These are phyloP conservation scores for Daldinia sp. DNA, from an alignment of 2,329 filamentous ascomycete genomes.

Conservation along the genomic window DNA sequence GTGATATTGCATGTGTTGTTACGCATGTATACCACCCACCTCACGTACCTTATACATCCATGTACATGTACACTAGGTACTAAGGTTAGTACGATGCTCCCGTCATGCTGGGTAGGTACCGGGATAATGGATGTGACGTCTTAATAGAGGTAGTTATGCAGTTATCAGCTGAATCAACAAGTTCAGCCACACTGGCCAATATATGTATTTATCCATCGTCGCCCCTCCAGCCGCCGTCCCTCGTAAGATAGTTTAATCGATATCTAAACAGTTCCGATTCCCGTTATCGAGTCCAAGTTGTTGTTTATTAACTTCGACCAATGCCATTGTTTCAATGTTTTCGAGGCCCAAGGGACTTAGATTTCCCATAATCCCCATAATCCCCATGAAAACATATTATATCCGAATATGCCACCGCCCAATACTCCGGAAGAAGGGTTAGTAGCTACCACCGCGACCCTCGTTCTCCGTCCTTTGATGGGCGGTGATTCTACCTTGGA, in stretches of 20 bases:
- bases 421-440: constrained; percentile 49
- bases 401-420: constrained; percentile 46
- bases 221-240: constrained; percentile 12
- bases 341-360: constrained; percentile 19
- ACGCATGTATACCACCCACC: background rate
- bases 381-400: constrained; percentile 8
- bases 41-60: background rate
- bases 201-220: constrained; percentile 12
- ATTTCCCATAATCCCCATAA: constrained; percentile 16
- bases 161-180: background rate
- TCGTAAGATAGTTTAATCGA: background rate
- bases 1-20: background rate
- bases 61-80: too few species aligned
- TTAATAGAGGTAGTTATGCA: constrained; percentile 7
- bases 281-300: background rate
- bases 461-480: constrained; percentile 41
- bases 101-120: constrained; percentile 1
- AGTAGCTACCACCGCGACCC: constrained; percentile 35
- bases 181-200: background rate
- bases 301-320: background rate
- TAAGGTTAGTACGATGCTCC: background rate
- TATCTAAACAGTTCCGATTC: constrained; percentile 1
- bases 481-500: constrained; percentile 48
- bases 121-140: constrained; percentile 11
- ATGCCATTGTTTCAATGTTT: constrained; percentile 11